These are phyloP conservation scores for Keithomyces neogunnii DNA, from an alignment of 2,329 filamentous ascomycete genomes.

Conservation along the genomic window DNA sequence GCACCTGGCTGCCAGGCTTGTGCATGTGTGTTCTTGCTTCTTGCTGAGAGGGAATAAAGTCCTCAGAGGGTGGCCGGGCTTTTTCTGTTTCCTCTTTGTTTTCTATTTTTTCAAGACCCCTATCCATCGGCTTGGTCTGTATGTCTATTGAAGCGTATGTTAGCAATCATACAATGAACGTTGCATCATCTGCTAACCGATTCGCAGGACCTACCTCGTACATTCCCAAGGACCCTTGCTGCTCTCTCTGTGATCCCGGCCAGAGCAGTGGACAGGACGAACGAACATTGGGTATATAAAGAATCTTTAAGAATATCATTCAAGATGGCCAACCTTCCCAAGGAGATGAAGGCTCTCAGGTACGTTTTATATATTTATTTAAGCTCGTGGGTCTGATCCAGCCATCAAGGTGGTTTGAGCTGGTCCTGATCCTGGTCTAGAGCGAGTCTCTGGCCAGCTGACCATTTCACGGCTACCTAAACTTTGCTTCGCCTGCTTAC, in stretches of 20 bases:
- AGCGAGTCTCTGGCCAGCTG: not conserved
- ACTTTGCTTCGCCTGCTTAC: not conserved
- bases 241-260: no score
- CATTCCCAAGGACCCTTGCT: no score
- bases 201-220: no score
- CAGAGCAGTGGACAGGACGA: not conserved
- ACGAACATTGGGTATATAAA: not conserved
- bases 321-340: conserved; percentile 33
- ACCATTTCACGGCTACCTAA: not conserved
- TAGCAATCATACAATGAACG: not conserved
- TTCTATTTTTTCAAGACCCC: not conserved
- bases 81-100: not conserved
- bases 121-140: not conserved
- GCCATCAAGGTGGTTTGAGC: conserved; percentile 14
- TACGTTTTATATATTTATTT: conserved; percentile 23
- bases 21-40: not conserved
- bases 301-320: not conserved
- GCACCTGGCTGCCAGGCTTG: not conserved
- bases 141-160: not conserved
- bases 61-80: not conserved
- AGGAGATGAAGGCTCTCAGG: conserved; percentile 55
- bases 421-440: not conserved
- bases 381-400: not conserved
- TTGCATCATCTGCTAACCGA: no score
- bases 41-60: not conserved